A percentile compares a stretch with the other conserved stretches of the same genome.
Evolutionary conservation across 805 yeast species (phyloP).

Genomic region (Lipomyces oligophaga): DNA sequence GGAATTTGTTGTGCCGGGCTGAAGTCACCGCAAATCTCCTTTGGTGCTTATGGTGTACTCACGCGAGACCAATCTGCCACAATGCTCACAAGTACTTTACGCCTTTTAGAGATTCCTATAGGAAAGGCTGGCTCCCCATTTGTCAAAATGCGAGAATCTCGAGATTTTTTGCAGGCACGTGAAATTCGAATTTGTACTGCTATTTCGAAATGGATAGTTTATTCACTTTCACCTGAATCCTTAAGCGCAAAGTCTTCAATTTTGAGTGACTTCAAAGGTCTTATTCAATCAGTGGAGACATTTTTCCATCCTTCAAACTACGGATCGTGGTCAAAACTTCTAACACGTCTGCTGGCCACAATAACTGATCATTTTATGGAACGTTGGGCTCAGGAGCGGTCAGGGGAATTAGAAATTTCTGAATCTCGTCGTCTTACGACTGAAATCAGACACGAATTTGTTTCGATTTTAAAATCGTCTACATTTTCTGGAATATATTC

Average conservation of each 20-base stretch:
- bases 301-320: constrained; percentile 87
- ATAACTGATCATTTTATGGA: constrained; percentile 42
- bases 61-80: constrained; percentile 57
- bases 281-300: constrained; percentile 69
- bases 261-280: constrained; percentile 34
- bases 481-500: constrained; percentile 73
- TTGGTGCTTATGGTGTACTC: constrained; percentile 60
- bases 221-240: constrained; percentile 44
- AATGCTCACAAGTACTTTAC: constrained; percentile 48
- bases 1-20: constrained; percentile 45
- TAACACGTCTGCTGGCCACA: constrained; percentile 62
- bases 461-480: constrained; percentile 51
- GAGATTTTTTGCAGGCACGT: constrained; percentile 3
- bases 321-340: constrained; percentile 80
- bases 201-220: constrained; percentile 53
- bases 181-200: constrained; percentile 36
- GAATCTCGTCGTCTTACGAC: constrained; percentile 35
- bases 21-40: constrained; percentile 36
- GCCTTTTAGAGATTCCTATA: constrained; percentile 46
- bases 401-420: constrained; percentile 35
- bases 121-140: constrained; percentile 46
- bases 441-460: constrained; percentile 44
- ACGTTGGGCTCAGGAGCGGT: constrained; percentile 39
- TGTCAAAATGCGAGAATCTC: constrained; percentile 17
- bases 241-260: neutral